Evolutionary conservation across 768 basidiomycete genomes (phyloP).

Genomic region (Naganishia friedmannii): DNA sequence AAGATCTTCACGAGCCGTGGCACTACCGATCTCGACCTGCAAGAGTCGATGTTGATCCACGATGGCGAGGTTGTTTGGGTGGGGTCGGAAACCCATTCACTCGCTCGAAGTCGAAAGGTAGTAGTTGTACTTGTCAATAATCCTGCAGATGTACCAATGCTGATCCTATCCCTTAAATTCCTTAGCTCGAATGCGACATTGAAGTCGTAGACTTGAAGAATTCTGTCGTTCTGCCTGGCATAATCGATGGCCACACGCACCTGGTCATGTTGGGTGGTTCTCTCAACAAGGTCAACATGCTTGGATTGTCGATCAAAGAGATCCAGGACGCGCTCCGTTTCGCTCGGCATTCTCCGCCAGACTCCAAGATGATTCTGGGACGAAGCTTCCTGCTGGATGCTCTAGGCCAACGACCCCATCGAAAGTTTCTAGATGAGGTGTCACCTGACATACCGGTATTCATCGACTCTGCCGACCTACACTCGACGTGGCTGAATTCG

Average conservation of each 20-base stretch:
- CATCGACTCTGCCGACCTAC: slow-evolving; percentile 35
- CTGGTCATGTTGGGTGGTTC: slow-evolving; percentile 32
- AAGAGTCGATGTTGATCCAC: slow-evolving; percentile 26
- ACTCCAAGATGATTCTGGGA: slow-evolving; percentile 19
- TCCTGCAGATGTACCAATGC: not conserved
- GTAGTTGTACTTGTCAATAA: not conserved
- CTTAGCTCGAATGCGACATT: not conserved
- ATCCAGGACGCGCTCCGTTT: slow-evolving; percentile 25
- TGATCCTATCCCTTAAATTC: not conserved
- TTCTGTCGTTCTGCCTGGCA: slow-evolving; percentile 33
- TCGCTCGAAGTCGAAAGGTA: not conserved
- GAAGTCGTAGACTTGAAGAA: slow-evolving; percentile 23
- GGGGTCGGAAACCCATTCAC: slow-evolving; percentile 3
- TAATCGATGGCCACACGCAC: slow-evolving; percentile 38
- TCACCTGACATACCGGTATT: slow-evolving; percentile 34
- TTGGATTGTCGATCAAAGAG: slow-evolving; percentile 16
- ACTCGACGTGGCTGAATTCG: slow-evolving; percentile 36
- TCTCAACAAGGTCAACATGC: slow-evolving; percentile 23
- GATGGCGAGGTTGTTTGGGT: slow-evolving; percentile 17
- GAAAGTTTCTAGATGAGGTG: slow-evolving; percentile 31
- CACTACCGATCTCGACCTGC: not conserved
- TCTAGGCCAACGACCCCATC: slow-evolving; percentile 23
- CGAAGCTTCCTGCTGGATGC: slow-evolving; percentile 30
- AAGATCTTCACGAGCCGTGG: slow-evolving; percentile 31
- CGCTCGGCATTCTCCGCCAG: slow-evolving; percentile 17